Conservation (phyloP, 345 rosid genomes). For the Geranium rotundifolium region DNA sequence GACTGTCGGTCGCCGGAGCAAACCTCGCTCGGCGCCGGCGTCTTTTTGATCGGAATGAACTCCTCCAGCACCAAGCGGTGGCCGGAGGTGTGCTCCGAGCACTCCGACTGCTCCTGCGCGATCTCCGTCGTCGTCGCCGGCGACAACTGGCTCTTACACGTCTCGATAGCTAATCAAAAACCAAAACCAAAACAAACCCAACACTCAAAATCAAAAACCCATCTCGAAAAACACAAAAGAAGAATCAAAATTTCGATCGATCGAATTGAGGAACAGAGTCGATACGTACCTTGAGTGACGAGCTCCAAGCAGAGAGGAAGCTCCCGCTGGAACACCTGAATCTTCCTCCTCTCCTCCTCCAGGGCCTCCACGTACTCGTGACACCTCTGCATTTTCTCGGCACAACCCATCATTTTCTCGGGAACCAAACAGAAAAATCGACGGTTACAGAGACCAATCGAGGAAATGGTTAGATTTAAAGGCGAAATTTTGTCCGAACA, state of each 20-base stretch:
- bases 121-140: not conserved
- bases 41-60: too few species aligned
- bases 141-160: conserved; percentile 6
- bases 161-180: conserved; percentile 11
- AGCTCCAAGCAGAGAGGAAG: conserved; percentile 37
- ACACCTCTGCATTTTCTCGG: conserved; percentile 12
- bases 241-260: too few species aligned
- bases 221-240: too few species aligned
- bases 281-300: conserved; percentile 12
- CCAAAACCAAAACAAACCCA: not conserved
- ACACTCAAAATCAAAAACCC: not conserved
- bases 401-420: conserved; percentile 2
- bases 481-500: not conserved
- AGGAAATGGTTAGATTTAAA: too few species aligned
- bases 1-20: too few species aligned
- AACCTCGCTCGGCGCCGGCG: too few species aligned
- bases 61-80: too few species aligned
- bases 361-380: conserved; percentile 18
- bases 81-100: conserved; percentile 5
- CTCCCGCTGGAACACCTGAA: conserved; percentile 35
- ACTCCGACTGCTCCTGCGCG: not conserved
- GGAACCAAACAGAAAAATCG: too few species aligned
- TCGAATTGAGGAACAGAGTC: too few species aligned
- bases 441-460: too few species aligned
- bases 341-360: conserved; percentile 34